Evolutionary conservation across 352 stramenopile species (phyloP).

Genomic region (Chloridella minuta): DNA sequence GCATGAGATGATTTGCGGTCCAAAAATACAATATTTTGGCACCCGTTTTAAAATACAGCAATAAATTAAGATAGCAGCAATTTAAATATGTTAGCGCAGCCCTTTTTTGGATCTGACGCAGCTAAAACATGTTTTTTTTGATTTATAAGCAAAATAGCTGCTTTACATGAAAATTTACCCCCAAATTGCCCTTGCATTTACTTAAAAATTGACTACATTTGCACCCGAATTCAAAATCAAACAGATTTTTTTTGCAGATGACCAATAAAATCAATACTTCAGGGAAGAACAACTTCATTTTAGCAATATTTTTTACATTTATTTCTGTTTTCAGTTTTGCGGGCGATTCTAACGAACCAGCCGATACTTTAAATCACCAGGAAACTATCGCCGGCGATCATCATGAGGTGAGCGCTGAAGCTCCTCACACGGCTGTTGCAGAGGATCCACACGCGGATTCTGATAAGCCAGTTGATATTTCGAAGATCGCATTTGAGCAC

Average conservation of each 20-base stretch:
- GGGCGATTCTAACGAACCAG: neutral
- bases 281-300: neutral
- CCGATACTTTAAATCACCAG: neutral
- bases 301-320: neutral
- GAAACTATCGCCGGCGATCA: no score
- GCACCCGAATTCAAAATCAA: neutral
- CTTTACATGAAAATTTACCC: no score
- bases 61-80: no score
- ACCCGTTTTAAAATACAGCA: no score
- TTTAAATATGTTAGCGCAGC: no score
- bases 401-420: neutral
- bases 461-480: neutral
- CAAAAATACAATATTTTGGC: no score
- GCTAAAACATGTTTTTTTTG: no score
- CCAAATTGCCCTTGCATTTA: no score
- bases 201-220: neutral
- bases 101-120: no score
- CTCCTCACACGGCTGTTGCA: neutral
- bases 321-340: neutral
- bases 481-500: neutral
- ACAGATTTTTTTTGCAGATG: neutral
- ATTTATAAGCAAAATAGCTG: no score
- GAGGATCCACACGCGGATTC: neutral
- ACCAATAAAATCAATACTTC: slow-evolving; percentile 1
- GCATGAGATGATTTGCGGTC: no score